Conservation (phyloP, 805 yeast genomes). For the Metschnikowia lunata region DNA sequence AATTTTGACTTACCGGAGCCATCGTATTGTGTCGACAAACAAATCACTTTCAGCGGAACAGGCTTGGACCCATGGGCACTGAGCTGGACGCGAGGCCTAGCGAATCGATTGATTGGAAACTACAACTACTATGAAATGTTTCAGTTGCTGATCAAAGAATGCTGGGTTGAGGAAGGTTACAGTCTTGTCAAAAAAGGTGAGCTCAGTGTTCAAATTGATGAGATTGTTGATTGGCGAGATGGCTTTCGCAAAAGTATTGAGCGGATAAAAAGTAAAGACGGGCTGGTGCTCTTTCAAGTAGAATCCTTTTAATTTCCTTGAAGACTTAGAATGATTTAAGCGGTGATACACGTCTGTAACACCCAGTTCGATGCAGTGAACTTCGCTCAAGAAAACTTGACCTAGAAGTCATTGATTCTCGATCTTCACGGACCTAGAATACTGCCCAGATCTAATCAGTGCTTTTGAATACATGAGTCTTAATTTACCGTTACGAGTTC, state of each 20-base stretch:
- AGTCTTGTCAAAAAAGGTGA: slow-evolving; percentile 23
- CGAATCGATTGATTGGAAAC: slow-evolving; percentile 24
- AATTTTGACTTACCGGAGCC: slow-evolving; percentile 28
- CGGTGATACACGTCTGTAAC: no score
- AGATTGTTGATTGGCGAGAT: slow-evolving; percentile 36
- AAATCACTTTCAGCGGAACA: slow-evolving; percentile 17
- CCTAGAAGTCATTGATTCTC: no score
- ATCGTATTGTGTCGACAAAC: slow-evolving; percentile 30
- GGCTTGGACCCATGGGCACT: slow-evolving; percentile 32
- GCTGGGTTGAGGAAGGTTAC: slow-evolving; percentile 35
- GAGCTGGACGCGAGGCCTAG: slow-evolving; percentile 31
- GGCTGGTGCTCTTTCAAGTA: slow-evolving; percentile 31
- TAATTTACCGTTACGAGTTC: no score
- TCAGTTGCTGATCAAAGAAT: slow-evolving; percentile 22
- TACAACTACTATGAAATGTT: slow-evolving; percentile 36
- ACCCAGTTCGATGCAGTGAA: no score
- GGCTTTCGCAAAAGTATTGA: slow-evolving; percentile 27
- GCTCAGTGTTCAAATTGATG: slow-evolving; percentile 29
- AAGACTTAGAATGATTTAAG: no score
- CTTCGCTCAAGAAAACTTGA: no score
- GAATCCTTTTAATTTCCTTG: slow-evolving; percentile 28
- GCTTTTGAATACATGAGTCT: no score
- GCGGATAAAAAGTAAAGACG: slow-evolving; percentile 26
- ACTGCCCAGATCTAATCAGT: no score
- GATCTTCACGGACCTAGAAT: no score